These are phyloP conservation scores for Trichoderma atrobrunneum DNA, from an alignment of 2,329 filamentous ascomycete genomes.

Conservation along the genomic window DNA sequence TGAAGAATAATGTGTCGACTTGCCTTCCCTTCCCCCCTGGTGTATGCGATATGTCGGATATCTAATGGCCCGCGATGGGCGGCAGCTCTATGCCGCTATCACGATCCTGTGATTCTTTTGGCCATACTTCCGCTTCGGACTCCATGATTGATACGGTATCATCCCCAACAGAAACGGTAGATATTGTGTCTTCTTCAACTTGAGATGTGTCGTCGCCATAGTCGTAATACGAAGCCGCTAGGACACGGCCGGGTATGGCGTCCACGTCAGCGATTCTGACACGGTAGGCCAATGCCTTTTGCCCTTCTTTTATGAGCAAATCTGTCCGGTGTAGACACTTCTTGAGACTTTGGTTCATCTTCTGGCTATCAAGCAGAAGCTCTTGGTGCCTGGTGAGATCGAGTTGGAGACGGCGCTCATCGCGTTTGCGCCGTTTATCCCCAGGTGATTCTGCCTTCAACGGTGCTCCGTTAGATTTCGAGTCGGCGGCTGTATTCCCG, in stretches of 20 bases:
- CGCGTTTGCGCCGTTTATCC: constrained; percentile 58
- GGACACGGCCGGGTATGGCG: constrained; percentile 65
- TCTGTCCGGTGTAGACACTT: constrained; percentile 88
- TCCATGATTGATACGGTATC: constrained; percentile 27
- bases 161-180: constrained; percentile 20
- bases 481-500: constrained; percentile 32
- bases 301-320: constrained; percentile 82
- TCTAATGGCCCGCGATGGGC: constrained; percentile 38
- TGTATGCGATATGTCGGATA: neutral
- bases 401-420: constrained; percentile 78
- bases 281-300: constrained; percentile 79
- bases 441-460: constrained; percentile 42
- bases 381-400: constrained; percentile 89
- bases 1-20: neutral
- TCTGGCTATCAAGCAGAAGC: constrained; percentile 83
- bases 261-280: constrained; percentile 77
- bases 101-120: constrained; percentile 45
- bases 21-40: neutral
- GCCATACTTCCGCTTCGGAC: constrained; percentile 30
- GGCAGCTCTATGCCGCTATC: constrained; percentile 53
- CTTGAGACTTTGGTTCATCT: constrained; percentile 92
- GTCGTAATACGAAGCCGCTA: constrained; percentile 65
- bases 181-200: constrained; percentile 25
- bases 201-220: constrained; percentile 32
- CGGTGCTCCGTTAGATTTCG: neutral